phyloP scores from a whole-genome alignment of 371 early-diverging fungal genomes.

The Antonospora locustae region DNA sequence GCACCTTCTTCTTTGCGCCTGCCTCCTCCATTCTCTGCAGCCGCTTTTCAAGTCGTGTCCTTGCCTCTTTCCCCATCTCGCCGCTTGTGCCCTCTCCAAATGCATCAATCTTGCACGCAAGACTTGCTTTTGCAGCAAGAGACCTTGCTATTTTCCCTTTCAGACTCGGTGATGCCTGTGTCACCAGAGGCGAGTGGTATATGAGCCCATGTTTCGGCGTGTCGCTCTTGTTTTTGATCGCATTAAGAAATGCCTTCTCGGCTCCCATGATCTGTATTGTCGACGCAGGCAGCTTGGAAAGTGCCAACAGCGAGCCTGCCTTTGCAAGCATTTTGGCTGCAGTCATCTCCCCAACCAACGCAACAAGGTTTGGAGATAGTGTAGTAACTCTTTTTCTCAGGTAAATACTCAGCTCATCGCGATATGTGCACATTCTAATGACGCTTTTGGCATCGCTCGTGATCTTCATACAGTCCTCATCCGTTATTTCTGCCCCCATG shows the following conservation, averaged over 20 bases:
- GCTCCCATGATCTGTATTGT: conserved; percentile 90
- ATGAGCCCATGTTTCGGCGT: conserved; percentile 90
- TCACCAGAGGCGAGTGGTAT: conserved; percentile 72
- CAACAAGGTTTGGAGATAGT: conserved; percentile 76
- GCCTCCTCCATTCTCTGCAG: conserved; percentile 22
- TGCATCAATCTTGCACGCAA: conserved; percentile 80
- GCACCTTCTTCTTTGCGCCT: neutral
- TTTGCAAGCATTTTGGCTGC: conserved; percentile 76
- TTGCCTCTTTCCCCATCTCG: conserved; percentile 31
- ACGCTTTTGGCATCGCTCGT: conserved; percentile 66
- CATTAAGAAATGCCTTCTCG: conserved; percentile 85
- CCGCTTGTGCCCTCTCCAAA: conserved; percentile 53
- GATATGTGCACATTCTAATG: conserved; percentile 67
- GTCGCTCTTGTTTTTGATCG: conserved; percentile 74
- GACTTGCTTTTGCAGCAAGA: conserved; percentile 73
- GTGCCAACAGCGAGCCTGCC: conserved; percentile 71
- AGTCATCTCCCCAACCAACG: conserved; percentile 72
- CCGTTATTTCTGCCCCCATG: conserved; percentile 79
- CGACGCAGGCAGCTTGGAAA: conserved; percentile 76
- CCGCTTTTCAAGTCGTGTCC: conserved; percentile 32
- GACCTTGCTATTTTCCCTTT: conserved; percentile 80
- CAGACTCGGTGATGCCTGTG: conserved; percentile 66
- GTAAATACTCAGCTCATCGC: conserved; percentile 69
- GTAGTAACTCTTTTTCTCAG: conserved; percentile 70
- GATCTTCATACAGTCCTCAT: conserved; percentile 72